Percentiles rank a stretch among this genome's conserved stretches.
Conservation (phyloP, 768 basidiomycete species). For the Hebeloma cylindrosporum region DNA sequence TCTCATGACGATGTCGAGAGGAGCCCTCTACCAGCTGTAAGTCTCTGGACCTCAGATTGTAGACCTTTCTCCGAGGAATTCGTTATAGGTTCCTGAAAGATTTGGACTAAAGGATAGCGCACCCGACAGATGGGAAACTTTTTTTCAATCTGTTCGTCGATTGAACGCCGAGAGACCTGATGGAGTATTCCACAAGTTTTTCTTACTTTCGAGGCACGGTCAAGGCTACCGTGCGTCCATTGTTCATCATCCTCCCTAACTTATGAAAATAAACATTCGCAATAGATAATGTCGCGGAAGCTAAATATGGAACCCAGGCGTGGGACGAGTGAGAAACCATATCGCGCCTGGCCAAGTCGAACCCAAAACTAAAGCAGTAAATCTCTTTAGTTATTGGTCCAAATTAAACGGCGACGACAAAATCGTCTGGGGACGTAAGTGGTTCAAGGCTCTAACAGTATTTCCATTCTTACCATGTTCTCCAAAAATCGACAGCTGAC, state of each 20-base stretch:
- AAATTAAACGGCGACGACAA: constrained; percentile 64
- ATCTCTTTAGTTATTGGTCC: constrained; percentile 54
- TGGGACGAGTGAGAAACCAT: constrained; percentile 58
- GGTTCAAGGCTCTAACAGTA: background rate
- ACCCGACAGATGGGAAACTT: constrained; percentile 16
- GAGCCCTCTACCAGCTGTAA: constrained; percentile 12
- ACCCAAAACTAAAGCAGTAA: background rate
- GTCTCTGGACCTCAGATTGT: background rate
- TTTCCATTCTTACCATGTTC: background rate
- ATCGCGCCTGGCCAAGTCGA: background rate
- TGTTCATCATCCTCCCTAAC: constrained; percentile 10
- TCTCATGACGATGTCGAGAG: constrained; percentile 16
- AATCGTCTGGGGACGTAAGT: constrained; percentile 73
- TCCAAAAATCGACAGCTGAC: constrained; percentile 47
- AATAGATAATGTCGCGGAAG: constrained; percentile 65
- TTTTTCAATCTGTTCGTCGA: constrained; percentile 35
- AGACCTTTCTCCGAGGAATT: background rate
- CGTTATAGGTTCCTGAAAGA: constrained; percentile 16
- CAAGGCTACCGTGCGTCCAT: constrained; percentile 62
- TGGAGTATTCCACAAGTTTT: constrained; percentile 54
- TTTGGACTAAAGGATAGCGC: constrained; percentile 24
- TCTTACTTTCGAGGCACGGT: constrained; percentile 70
- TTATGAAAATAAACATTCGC: background rate
- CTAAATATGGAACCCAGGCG: constrained; percentile 54
- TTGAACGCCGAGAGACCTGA: constrained; percentile 44